Conservation (phyloP, 2,329 filamentous ascomycete species). For the Alternaria conjuncta region DNA sequence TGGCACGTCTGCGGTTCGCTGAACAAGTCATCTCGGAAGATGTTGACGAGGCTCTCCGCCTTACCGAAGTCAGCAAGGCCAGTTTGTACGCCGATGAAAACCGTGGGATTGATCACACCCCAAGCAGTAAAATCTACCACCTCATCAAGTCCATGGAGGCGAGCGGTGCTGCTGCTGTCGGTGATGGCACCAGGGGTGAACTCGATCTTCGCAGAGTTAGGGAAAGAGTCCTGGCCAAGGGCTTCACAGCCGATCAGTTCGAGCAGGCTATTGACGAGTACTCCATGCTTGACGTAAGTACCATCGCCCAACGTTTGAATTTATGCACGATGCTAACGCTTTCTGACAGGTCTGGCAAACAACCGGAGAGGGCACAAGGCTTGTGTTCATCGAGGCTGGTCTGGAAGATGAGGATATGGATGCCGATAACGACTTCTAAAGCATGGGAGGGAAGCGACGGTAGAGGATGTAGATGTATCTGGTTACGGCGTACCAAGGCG, state of each 20-base stretch:
- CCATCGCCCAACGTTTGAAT: background rate
- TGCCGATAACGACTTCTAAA: conserved; percentile 45
- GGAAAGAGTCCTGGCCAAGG: conserved; percentile 92
- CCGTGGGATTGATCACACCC: conserved; percentile 70
- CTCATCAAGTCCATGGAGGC: conserved; percentile 89
- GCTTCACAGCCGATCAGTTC: conserved; percentile 95
- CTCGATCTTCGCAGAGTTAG: conserved; percentile 87
- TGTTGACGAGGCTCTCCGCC: conserved; percentile 90
- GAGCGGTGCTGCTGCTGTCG: conserved; percentile 78
- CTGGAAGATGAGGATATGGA: conserved; percentile 54
- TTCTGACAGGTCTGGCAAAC: conserved; percentile 60
- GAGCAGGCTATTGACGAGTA: conserved; percentile 88
- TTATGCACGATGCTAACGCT: conserved; percentile 36
- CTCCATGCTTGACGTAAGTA: conserved; percentile 81
- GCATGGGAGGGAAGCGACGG: conserved; percentile 12
- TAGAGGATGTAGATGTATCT: conserved; percentile 20
- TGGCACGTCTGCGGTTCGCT: conserved; percentile 89
- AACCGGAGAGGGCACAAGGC: conserved; percentile 59
- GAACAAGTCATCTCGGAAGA: conserved; percentile 86
- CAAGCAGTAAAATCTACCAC: conserved; percentile 91
- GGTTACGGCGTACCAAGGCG: conserved; percentile 35
- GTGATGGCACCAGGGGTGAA: conserved; percentile 74
- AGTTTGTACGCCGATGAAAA: conserved; percentile 76
- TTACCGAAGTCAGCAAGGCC: conserved; percentile 93
- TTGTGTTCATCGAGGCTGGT: conserved; percentile 62